Evolutionary conservation across 805 yeast genomes (phyloP).

Genomic region (Wickerhamiella allomyrinae): DNA sequence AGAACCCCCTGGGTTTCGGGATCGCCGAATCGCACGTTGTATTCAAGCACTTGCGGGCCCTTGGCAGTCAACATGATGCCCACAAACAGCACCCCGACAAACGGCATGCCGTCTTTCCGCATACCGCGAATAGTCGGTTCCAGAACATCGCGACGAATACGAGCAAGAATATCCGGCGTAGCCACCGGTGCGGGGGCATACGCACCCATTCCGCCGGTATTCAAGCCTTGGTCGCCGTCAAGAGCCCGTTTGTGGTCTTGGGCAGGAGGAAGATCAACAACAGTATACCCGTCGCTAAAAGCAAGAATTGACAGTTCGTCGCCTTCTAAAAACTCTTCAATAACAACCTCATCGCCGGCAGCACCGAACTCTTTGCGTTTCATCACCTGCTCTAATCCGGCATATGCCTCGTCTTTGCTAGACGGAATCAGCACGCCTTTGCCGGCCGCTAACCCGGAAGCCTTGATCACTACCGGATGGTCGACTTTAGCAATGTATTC

Average conservation of each 20-base stretch:
- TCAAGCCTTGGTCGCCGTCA: slow-evolving; percentile 83
- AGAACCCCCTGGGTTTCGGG: slow-evolving; percentile 97
- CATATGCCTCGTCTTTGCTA: slow-evolving; percentile 67
- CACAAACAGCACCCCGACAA: slow-evolving; percentile 89
- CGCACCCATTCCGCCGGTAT: slow-evolving; percentile 99
- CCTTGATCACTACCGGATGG: slow-evolving; percentile 81
- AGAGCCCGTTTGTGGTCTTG: slow-evolving; percentile 97
- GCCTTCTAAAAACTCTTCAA: slow-evolving; percentile 93
- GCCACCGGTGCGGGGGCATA: slow-evolving; percentile 97
- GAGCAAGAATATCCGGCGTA: slow-evolving; percentile 52
- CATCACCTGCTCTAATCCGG: slow-evolving; percentile 80
- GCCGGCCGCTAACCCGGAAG: slow-evolving; percentile 97
- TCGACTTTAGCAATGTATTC: slow-evolving; percentile 48
- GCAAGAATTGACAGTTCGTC: slow-evolving; percentile 91
- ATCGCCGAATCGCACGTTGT: slow-evolving; percentile 96
- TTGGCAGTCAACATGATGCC: slow-evolving; percentile 81
- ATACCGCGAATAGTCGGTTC: slow-evolving; percentile 90
- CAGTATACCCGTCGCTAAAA: slow-evolving; percentile 84
- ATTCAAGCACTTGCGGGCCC: slow-evolving; percentile 92
- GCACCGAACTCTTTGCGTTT: slow-evolving; percentile 73
- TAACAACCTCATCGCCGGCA: slow-evolving; percentile 91
- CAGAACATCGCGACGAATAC: slow-evolving; percentile 61
- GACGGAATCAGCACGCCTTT: slow-evolving; percentile 94
- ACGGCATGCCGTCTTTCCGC: slow-evolving; percentile 90
- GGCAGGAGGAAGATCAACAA: slow-evolving; percentile 84